A percentile compares a stretch with the other conserved stretches of the same genome.
These are phyloP conservation scores for Cunninghamia lanceolata DNA, from an alignment of 75 land plant species.

Conservation along the genomic window DNA sequence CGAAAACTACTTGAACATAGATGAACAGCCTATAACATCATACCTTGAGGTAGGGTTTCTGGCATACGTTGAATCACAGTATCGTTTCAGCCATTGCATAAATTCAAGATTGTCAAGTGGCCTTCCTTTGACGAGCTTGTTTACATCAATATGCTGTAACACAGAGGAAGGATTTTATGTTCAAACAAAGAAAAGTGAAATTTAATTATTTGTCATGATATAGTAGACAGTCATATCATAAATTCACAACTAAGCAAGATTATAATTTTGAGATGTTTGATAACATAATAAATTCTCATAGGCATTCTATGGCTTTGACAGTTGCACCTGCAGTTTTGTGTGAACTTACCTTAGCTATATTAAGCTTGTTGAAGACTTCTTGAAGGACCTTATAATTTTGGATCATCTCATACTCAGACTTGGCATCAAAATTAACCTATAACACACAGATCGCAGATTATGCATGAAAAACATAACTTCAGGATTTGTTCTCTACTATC, in stretches of 20 bases:
- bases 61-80: slow-evolving; percentile 34
- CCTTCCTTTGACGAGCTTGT: slow-evolving; percentile 51
- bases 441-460: background rate
- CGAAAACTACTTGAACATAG: background rate
- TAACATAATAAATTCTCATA: background rate
- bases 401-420: slow-evolving; percentile 36
- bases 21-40: slow-evolving; percentile 14
- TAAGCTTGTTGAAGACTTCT: slow-evolving; percentile 39
- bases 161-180: background rate
- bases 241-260: background rate
- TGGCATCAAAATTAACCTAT: slow-evolving; percentile 41
- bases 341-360: slow-evolving; percentile 23
- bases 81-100: slow-evolving; percentile 54
- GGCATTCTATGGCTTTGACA: background rate
- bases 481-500: background rate
- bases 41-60: slow-evolving; percentile 20
- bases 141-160: slow-evolving; percentile 49
- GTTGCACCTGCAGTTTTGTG: background rate
- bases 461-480: background rate
- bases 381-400: slow-evolving; percentile 38
- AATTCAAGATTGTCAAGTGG: slow-evolving; percentile 54
- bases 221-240: background rate
- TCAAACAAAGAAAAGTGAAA: background rate
- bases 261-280: slow-evolving; percentile 3
- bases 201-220: background rate